Evolutionary conservation across 345 rosid species (phyloP).

Genomic region (Rubroshorea leprosula): DNA sequence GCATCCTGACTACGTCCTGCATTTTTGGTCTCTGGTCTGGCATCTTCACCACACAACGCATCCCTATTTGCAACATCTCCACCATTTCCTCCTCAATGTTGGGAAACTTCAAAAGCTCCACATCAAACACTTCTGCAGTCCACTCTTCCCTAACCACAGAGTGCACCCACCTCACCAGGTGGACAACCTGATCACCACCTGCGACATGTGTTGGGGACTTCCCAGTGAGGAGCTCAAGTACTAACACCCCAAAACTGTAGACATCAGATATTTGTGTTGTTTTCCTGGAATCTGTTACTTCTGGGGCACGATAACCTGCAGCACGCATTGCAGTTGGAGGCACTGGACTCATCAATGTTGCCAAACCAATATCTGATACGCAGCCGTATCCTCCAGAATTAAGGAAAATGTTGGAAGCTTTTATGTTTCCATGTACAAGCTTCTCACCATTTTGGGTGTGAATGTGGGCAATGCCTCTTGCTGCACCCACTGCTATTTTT

Average conservation of each 20-base stretch:
- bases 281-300: constrained; percentile 76
- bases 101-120: constrained; percentile 74
- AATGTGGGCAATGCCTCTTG: constrained; percentile 69
- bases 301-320: constrained; percentile 89
- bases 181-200: constrained; percentile 57
- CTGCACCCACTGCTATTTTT: constrained; percentile 66
- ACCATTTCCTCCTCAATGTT: constrained; percentile 98
- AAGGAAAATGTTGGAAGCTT: constrained; percentile 80
- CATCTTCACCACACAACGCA: constrained; percentile 67
- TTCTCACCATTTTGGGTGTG: constrained; percentile 66
- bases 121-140: constrained; percentile 94
- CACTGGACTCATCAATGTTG: constrained; percentile 59
- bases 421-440: constrained; percentile 86
- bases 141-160: constrained; percentile 97
- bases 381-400: constrained; percentile 50
- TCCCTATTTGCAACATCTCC: constrained; percentile 85
- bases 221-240: constrained; percentile 87
- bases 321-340: constrained; percentile 51
- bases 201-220: constrained; percentile 55
- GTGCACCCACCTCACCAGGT: constrained; percentile 91
- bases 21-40: constrained; percentile 81
- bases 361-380: constrained; percentile 72
- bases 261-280: constrained; percentile 68
- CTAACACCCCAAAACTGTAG: constrained; percentile 79
- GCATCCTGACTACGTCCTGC: constrained; percentile 55